A percentile compares a stretch with the other conserved stretches of the same genome.
These are phyloP conservation scores for Coniochaeta ligniaria DNA, from an alignment of 2,329 filamentous ascomycete genomes.

Conservation along the genomic window DNA sequence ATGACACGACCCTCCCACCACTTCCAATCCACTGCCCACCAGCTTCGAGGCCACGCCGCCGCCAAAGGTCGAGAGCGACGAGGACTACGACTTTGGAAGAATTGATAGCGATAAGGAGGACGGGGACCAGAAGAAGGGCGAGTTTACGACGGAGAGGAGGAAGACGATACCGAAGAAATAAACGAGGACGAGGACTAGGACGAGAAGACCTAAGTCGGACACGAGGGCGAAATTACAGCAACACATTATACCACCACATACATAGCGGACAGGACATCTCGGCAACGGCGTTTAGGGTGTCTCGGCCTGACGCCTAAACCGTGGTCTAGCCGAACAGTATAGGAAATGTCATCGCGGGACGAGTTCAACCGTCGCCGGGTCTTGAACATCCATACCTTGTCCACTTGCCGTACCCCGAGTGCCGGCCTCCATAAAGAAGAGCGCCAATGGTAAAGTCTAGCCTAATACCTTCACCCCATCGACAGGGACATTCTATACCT, in stretches of 20 bases:
- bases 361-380: too few species aligned
- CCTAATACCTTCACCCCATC: too few species aligned
- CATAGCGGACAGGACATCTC: background rate
- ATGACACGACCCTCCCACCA: too few species aligned
- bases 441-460: too few species aligned
- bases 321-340: too few species aligned
- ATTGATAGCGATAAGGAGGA: constrained; percentile 55
- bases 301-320: too few species aligned
- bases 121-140: constrained; percentile 54
- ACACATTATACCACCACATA: background rate
- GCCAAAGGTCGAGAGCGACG: constrained; percentile 58
- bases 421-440: too few species aligned
- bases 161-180: constrained; percentile 35
- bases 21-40: too few species aligned
- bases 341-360: too few species aligned
- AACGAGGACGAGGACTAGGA: background rate
- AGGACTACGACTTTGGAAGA: constrained; percentile 71
- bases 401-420: too few species aligned
- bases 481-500: too few species aligned
- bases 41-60: constrained; percentile 53
- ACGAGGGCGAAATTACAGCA: background rate
- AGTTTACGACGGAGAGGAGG: constrained; percentile 50
- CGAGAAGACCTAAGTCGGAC: background rate
- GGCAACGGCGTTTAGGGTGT: background rate
- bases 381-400: too few species aligned